Conservation (phyloP, 176 grass and related monocot genomes). For the Chloris gayana region DNA sequence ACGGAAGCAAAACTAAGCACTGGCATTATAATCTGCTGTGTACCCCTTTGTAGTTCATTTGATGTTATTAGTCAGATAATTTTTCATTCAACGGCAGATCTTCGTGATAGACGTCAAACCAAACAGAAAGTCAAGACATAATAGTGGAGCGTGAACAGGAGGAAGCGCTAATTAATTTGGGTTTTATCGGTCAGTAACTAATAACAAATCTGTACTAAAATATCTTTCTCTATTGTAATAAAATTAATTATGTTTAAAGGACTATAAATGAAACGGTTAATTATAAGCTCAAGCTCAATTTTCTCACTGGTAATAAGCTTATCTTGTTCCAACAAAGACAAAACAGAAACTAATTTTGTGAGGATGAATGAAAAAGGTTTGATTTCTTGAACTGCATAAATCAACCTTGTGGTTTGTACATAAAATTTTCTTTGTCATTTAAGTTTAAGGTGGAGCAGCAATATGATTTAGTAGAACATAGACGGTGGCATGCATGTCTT, state of each 20-base stretch:
- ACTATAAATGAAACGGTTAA: background rate
- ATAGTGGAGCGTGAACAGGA: background rate
- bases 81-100: background rate
- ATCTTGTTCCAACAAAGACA: background rate
- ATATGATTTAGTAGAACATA: background rate
- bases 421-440: background rate
- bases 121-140: background rate
- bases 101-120: background rate
- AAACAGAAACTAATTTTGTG: background rate
- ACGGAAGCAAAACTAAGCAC: background rate
- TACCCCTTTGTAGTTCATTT: background rate
- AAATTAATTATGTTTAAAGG: background rate
- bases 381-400: background rate
- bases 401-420: background rate
- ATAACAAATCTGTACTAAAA: background rate
- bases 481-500: background rate
- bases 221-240: background rate
- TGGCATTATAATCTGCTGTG: background rate
- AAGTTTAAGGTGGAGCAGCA: background rate
- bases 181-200: background rate
- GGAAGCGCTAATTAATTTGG: background rate
- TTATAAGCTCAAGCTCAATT: background rate
- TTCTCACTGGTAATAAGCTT: background rate
- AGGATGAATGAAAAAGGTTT: background rate
- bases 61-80: background rate